These are phyloP conservation scores for Paramecium sexaurelia DNA, from an alignment of 73 alveolate genomes.

Conservation along the genomic window DNA sequence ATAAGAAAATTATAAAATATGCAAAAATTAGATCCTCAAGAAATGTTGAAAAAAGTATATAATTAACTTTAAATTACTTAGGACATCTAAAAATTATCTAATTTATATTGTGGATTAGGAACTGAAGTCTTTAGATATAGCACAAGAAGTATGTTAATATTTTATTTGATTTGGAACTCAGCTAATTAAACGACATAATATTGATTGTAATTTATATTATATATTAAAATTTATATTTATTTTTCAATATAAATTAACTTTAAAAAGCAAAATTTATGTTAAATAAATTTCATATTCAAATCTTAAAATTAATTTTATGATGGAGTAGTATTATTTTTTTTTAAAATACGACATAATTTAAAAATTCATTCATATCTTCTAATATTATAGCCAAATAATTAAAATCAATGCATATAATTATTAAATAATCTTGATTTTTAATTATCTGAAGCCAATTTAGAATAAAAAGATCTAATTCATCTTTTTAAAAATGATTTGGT, in stretches of 20 bases:
- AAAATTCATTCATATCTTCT: too few relatives aligned
- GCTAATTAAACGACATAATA: not conserved
- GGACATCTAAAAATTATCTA: not conserved
- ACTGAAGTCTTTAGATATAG: not conserved
- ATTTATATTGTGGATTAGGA: not conserved
- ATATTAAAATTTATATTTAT: not conserved
- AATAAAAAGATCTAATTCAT: not conserved
- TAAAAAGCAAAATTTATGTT: too few relatives aligned
- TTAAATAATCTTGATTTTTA: too few relatives aligned
- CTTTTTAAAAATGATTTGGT: too few relatives aligned
- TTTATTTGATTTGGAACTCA: conserved; percentile 4
- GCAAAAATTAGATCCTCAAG: not conserved
- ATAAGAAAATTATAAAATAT: conserved; percentile 37
- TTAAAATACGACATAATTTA: not conserved
- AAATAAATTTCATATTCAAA: too few relatives aligned
- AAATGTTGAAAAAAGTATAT: not conserved
- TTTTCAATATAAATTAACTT: too few relatives aligned
- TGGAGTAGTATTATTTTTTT: not conserved
- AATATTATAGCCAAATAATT: too few relatives aligned
- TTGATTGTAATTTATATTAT: not conserved
- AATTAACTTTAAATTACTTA: not conserved
- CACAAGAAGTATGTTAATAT: conserved; percentile 34
- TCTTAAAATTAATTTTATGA: not conserved
- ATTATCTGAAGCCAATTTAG: too few relatives aligned
- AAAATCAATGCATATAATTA: too few relatives aligned